Evolutionary conservation across 148 eudicot species (phyloP).

Genomic region (Amaranthus hypochondriacus): DNA sequence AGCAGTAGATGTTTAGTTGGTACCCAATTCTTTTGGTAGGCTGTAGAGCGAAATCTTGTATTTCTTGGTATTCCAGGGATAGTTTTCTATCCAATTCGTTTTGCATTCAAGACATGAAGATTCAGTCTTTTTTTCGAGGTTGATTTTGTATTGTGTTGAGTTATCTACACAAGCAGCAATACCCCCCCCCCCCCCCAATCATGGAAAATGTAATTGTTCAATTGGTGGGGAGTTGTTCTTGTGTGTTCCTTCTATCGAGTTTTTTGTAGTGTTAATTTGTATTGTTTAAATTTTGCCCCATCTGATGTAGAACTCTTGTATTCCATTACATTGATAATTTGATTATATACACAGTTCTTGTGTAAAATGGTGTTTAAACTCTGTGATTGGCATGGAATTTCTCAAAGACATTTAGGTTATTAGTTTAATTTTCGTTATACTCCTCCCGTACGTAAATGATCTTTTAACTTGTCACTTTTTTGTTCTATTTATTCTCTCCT

Average conservation of each 20-base stretch:
- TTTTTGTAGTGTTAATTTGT: slow-evolving; percentile 7
- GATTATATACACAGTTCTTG: slow-evolving; percentile 24
- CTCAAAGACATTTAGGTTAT: too few species aligned
- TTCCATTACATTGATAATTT: background rate
- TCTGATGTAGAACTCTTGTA: slow-evolving; percentile 13
- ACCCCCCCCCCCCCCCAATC: slow-evolving; percentile 14
- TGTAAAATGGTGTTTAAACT: slow-evolving; percentile 4
- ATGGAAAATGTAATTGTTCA: slow-evolving; percentile 26
- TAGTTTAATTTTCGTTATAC: too few species aligned
- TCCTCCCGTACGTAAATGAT: too few species aligned
- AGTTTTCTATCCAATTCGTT: slow-evolving; percentile 19
- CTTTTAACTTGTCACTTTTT: too few species aligned
- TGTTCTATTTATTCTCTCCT: too few species aligned
- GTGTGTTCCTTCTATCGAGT: slow-evolving; percentile 17
- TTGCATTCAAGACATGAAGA: slow-evolving; percentile 24
- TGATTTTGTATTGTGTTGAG: slow-evolving; percentile 18
- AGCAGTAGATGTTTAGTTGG: slow-evolving; percentile 22
- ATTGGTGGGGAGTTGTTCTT: slow-evolving; percentile 22
- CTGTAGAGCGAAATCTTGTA: slow-evolving; percentile 18
- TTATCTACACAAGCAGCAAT: slow-evolving; percentile 18
- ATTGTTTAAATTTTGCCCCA: too few species aligned
- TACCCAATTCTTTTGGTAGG: slow-evolving; percentile 23
- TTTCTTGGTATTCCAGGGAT: slow-evolving; percentile 12
- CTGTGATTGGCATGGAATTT: background rate
- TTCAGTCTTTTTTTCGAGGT: slow-evolving; percentile 23